Base-by-base conservation (phyloP, 2,329 filamentous ascomycete species). In the Pyrenophora graminea region DNA sequence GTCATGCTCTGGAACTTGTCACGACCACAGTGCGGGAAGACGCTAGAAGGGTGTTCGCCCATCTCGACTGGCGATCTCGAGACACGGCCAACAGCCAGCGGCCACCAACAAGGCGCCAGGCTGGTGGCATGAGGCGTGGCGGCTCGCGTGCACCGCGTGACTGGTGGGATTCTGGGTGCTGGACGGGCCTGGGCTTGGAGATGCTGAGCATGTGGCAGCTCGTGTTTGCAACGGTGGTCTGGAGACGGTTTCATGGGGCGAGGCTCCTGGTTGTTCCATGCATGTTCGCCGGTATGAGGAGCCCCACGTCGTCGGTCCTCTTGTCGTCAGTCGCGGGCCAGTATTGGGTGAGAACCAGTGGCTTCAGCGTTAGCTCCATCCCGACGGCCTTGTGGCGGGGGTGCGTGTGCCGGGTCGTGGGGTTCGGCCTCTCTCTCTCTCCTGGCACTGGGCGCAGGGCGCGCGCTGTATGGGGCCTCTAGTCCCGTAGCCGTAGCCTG, bases 351-450 rank as follows among this genome's bases (percentile, higher is more conserved):
- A 31, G 32, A 57, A 49, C 34, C 12, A 31, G 30, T 45, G 51
- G 45, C 47, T 40, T 40, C 39, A 36, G 45, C 51, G 45, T 42
- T 51, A 45, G 48, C 38, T 31, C 51, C 36, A 21, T 25, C 34
- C 52, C 53, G 46, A 37, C 27, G 38, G 40, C 45, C 52, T 39
- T 41, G 47, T 49, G 51, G 51, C 52, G 51, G 53, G 47, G 49
- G 45, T 39, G 39, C 38, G 44, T 45, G 45, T 54, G 47, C 49
- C 50, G 39, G 54, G 48, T 50, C 41, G 39, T 52, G 55, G 54
- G 51, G 43, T 27, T 37, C 45, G 45, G 45, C 37, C 38, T 32
- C 25, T 41, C 38, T 39, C 48, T 19, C 23, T 25, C 23, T 25
- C 23, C 6, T 25, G 19, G 19, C 19, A 21, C 37, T 38, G 34